Base-by-base conservation (phyloP, 108 stramenopile genomes). In the Cyclotella cryptica region DNA sequence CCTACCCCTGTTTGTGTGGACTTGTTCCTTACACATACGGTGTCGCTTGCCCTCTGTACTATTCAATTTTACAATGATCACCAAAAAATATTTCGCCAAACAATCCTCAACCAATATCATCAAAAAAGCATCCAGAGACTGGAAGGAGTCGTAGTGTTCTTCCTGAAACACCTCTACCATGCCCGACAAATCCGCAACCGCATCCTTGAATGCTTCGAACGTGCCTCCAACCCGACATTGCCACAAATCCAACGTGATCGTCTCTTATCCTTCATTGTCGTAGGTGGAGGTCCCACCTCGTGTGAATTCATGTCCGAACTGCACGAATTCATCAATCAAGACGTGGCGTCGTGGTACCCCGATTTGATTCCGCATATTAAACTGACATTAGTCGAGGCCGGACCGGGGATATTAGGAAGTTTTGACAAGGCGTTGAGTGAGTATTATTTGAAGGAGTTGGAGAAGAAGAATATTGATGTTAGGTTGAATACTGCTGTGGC, bases 251-350 rank as follows among this genome's bases (percentile, higher is more conserved):
- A 97, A 77, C 89, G 93, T 3, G 44, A 83, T 39, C 87, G 96
- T 19, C 83, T 99, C 3, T 91, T 99, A 0, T 90, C 90, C 26
- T 99, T 99, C 80, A 88, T 99, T 60, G 93, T 99, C 10, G 98
- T 98, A 8, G 99, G 96, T 10, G 98, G 99, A 0, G 99, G 99
- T 17, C 98, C 99, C 4, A 99, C 98, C 26, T 88, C 87, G 26
- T 96, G 98, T 72, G 98, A 98, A 88, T 98, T 98, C 76, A 89
- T 96, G 53, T 46, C 93, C 17, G 99, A 99, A 84, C 80, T 99
- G 44, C 90, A 98, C 75, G 94, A 95, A 47, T 98, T 99, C 72
- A 69, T 99, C 59, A 85, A 67, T 28, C 55, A 88, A 17, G 99
- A 99, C 75, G 96, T 98, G 0, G 75, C 69, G 45, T 83, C 78